Conservation (phyloP, 139 green algal species). For the Chlorella ohadii region DNA sequence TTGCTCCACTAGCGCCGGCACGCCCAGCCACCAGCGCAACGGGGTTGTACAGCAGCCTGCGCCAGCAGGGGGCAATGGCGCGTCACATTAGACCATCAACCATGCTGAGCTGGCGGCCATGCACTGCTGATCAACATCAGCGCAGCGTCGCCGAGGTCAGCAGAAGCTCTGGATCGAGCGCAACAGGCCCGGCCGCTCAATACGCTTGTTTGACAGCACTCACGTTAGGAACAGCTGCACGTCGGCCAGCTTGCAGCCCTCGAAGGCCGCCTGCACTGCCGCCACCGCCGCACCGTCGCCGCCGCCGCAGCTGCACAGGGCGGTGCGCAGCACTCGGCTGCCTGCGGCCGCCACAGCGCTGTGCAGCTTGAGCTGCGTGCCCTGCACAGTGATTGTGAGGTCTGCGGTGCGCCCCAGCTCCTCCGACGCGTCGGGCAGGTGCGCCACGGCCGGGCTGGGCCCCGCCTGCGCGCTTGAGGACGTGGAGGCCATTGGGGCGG, state of each 20-base stretch:
- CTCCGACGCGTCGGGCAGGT: constrained; percentile 2
- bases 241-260: neutral
- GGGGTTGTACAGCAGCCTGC: neutral
- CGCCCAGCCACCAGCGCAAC: too few species aligned
- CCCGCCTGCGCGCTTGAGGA: too few species aligned
- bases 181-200: too few species aligned
- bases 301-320: neutral
- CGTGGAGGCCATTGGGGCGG: too few species aligned
- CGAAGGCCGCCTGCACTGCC: neutral
- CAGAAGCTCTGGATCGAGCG: too few species aligned
- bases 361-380: neutral
- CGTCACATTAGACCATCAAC: too few species aligned
- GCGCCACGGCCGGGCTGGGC: neutral
- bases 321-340: neutral
- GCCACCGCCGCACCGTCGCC: neutral
- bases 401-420: neutral
- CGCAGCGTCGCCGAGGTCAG: too few species aligned
- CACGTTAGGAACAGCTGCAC: neutral
- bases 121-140: too few species aligned
- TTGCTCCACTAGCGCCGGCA: too few species aligned
- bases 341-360: neutral
- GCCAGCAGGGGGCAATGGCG: too few species aligned
- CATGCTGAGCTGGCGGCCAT: too few species aligned
- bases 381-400: neutral
- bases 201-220: too few species aligned